phyloP scores from a whole-genome alignment of 2,329 filamentous ascomycete genomes.

The Xylaria sp. region DNA sequence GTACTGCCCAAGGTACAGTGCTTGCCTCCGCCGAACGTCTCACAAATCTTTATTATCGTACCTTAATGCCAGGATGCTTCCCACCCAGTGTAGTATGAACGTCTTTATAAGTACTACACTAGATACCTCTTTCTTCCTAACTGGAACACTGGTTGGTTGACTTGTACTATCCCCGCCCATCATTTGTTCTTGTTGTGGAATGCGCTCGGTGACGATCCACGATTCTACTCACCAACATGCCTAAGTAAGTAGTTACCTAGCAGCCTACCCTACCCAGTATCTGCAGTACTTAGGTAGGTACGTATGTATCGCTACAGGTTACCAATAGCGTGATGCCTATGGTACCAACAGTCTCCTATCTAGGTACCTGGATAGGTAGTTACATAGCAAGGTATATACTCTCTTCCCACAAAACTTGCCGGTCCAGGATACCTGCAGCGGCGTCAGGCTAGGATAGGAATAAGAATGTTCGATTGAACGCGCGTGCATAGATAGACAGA shows the following conservation, averaged over 20 bases:
- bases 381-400: neutral
- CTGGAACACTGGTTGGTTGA: neutral
- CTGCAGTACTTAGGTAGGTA: neutral
- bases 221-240: neutral
- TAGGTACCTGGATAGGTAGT: too few relatives aligned
- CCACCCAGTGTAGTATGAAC: neutral
- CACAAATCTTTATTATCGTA: conserved; percentile 21
- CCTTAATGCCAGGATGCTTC: neutral
- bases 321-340: conserved; percentile 9
- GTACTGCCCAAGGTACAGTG: neutral
- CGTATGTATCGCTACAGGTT: neutral
- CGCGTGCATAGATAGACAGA: neutral
- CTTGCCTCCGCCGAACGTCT: conserved; percentile 7
- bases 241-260: neutral
- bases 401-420: neutral
- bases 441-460: conserved; percentile 13
- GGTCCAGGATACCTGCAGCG: neutral
- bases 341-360: conserved; percentile 12
- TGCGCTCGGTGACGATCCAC: neutral
- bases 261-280: neutral
- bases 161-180: neutral
- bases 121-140: neutral
- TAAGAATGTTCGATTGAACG: neutral
- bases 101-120: too few relatives aligned
- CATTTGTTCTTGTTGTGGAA: neutral